Evolutionary conservation across 805 yeast species (phyloP), one percentile per base, ranked within the genome.

Genomic region (Maudiozyma barnettii): DNA sequence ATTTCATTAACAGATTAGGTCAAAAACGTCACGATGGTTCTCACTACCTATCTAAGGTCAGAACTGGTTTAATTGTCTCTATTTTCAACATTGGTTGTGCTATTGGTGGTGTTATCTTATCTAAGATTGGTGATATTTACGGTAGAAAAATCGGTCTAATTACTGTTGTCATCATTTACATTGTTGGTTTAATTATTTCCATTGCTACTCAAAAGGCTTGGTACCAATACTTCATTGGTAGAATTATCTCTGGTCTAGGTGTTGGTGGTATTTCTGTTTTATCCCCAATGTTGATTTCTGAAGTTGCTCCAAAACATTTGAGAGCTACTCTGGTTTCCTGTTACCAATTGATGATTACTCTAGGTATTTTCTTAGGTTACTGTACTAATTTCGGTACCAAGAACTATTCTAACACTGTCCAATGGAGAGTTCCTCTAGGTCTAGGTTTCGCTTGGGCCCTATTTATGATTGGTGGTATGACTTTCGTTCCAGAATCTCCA

Each of bases 21-120:
- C 65, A 69, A 51, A 20, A 51, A 2, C 52, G 67, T 43, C 44
- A 60, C 5, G 58, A 53, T 39, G 82, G 82, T 49, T 64, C 57
- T 2, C 57, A 61, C 52, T 60, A 62, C 42, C 62, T 78, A 44
- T 66, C 75, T n/a, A 64, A 72, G 50, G 70, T 70, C 13, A 66
- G 79, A 58, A 70, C 72, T 18, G 82, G 82, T 44, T 66, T 47
- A 43, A 44, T 79, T 48, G 79, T 78, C 36, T 67, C 80, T 47
- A 72, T 79, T 53, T 83, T 82, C 73, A 81, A 82, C 69, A 71
- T 83, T 55, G 89, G 89, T 55, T 82, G 88, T 72, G 85, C 85
- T 45, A 66, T 82, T 48, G 91, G 90, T 63, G 84, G 85, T 65
- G 61, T 82, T 37, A 66, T 76, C 41, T 66, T 82, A 45, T 74